Base-by-base conservation (phyloP, 257 asterid genomes). In the Rhazya stricta region DNA sequence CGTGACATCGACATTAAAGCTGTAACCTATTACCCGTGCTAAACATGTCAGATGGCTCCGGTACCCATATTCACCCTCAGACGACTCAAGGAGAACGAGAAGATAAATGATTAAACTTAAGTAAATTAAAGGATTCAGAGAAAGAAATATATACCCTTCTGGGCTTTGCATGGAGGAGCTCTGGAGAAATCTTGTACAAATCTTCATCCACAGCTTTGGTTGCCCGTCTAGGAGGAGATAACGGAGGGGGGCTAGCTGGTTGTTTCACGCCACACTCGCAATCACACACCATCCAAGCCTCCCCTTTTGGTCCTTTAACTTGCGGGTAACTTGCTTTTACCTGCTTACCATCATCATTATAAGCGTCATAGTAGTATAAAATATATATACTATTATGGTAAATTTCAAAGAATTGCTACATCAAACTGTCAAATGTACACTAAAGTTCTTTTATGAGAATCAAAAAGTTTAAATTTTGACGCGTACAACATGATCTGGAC, bases 161-260 rank as follows among this genome's bases (percentile, higher is more conserved):
- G 79, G 79, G 30, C 32, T 67, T 84, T 62, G 91, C 73, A 21
- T 75, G 87, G 81, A 90, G 89, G 70, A 90, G 82, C 6, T 82
- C 85, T 0, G 97, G 97, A 4, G 97, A 90, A 77, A 92, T 90
- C 84, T 81, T 89, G 91, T 90, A 92, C 48, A 92, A 80, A 76
- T 92, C 97, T 77, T 92, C 97, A 61, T 92, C 97, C 16, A 90
- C 86, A 2, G 96, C 91, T 79, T 90, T 92, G 7, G 90, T 80
- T n/a, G 83, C 78, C 0, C 60, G 74, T 63, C 73, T 42, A 4
- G 74, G 83, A 12, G 90, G 81, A 13, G 85, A 78, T 29, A 78
- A 77, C 0, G 85, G 71, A 36, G 73, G 80, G 23, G 86, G 86
- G 71, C 76, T 81, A 6, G 81, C 86, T 43, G 88, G 82, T 56